These are phyloP conservation scores for Ananas comosus DNA, from an alignment of 176 grass and related monocot species.

Conservation along the genomic window DNA sequence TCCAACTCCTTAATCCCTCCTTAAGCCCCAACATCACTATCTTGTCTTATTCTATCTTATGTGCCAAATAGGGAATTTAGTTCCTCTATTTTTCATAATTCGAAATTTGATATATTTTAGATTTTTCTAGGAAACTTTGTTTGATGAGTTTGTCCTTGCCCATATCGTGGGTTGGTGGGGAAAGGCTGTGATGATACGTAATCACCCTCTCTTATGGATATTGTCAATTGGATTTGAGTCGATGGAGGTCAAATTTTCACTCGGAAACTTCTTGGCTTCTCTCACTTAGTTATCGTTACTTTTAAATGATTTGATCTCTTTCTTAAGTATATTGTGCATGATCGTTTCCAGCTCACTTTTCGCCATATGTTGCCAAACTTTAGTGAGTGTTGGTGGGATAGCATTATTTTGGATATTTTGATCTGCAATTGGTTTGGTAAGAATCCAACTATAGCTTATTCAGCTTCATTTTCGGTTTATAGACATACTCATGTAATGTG, in stretches of 20 bases:
- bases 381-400: constrained; percentile 99
- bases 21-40: too few relatives aligned
- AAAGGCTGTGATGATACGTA: constrained; percentile 99
- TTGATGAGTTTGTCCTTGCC: constrained; percentile 98
- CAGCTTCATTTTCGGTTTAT: not conserved
- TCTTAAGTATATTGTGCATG: not conserved
- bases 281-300: constrained; percentile 7
- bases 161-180: constrained; percentile 99
- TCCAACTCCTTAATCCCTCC: too few relatives aligned
- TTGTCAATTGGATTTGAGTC: constrained; percentile 96
- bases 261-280: constrained; percentile 5
- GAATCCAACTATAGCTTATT: not conserved
- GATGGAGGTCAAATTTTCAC: constrained; percentile 58
- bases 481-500: too few relatives aligned
- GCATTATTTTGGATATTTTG: constrained; percentile 88
- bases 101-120: constrained; percentile 25
- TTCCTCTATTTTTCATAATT: not conserved
- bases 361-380: constrained; percentile 99
- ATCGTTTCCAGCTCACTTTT: constrained; percentile 78
- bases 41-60: too few relatives aligned
- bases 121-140: constrained; percentile 90
- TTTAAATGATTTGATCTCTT: not conserved
- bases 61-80: too few relatives aligned
- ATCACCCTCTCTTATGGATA: constrained; percentile 96
- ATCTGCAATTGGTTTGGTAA: constrained; percentile 99